A percentile compares a stretch with the other conserved stretches of the same genome.
Evolutionary conservation across 306 rosid species (phyloP).

Genomic region (Cucumis sativus): DNA sequence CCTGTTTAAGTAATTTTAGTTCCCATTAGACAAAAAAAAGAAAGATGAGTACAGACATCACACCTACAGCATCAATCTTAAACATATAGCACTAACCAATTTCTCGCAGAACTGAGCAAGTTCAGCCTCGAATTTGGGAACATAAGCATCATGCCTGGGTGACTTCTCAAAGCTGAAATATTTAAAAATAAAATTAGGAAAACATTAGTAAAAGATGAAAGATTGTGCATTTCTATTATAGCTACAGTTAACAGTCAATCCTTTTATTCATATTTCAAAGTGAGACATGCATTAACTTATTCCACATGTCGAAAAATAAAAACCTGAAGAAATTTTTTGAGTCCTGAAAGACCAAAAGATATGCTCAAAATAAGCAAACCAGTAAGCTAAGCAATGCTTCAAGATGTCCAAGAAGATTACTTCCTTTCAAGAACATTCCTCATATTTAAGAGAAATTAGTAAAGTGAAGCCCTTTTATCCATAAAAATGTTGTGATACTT

Average conservation of each 20-base stretch:
- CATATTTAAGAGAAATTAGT: neutral
- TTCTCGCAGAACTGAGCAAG: constrained; percentile 93
- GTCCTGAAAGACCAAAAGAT: neutral
- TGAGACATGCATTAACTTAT: neutral
- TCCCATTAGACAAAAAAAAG: neutral
- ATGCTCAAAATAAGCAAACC: neutral
- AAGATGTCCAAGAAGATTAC: neutral
- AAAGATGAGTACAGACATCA: neutral
- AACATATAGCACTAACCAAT: constrained; percentile 37
- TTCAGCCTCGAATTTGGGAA: constrained; percentile 88
- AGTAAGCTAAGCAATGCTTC: neutral
- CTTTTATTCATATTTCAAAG: no score
- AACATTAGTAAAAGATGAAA: constrained; percentile 4
- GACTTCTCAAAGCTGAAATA: constrained; percentile 76
- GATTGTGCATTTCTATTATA: neutral
- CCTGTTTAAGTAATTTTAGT: constrained; percentile 29
- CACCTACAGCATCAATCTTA: neutral
- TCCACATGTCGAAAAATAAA: neutral
- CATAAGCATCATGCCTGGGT: constrained; percentile 72
- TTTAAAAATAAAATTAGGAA: constrained; percentile 5
- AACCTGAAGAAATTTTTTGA: neutral
- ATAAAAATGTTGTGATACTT: neutral
- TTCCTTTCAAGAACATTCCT: neutral
- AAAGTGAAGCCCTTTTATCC: neutral
- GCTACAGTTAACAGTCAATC: neutral